Evolutionary conservation across 352 stramenopile genomes (phyloP), one percentile per base, ranked within the genome.

Genomic region (Phytophthora pisi): DNA sequence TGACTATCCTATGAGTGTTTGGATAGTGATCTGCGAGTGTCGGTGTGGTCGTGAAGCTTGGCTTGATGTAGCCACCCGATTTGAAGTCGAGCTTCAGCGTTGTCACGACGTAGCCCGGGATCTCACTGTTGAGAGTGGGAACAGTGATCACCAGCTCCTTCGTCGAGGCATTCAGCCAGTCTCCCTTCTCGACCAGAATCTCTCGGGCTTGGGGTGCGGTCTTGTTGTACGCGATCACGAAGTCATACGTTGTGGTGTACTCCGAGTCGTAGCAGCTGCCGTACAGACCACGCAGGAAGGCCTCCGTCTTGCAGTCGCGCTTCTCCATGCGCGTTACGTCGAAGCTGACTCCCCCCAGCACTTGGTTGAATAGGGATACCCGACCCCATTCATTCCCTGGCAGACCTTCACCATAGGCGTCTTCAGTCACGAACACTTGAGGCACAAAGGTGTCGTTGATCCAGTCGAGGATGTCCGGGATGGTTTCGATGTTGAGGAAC

Each of bases 391-490:
- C 49, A 7, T 70, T 54, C 43, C 59, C 57, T 9, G 64, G 51
- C 0, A 86, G 28, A 24, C 31, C 4, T 30, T 62, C 70, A 46
- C 78, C 76, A 66, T 78, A 81, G 5, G 49, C 10, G 50, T 79
- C 70, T 20, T 73, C 57, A 0, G 74, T 82, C 26, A 86, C 67
- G 10, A 86, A 86, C 20, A 77, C 62, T 20, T 45, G 65, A 0
- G 70, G 75, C 7, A 83, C 61, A 50, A 86, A 72, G n/a, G 78
- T 79, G 18, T 70, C 30, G 15, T 61, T 66, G 56, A 86, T 60
- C 75, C 78, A 84, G 42, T 74, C 53, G 40, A 81, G 79, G 5
- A 79, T 60, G 34, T 81, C 73, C 2, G 15, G 36, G 24, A 70
- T 60, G 8, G 61, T 63, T 34, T 66, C 43, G 26, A 86, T 81